Evolutionary conservation across 768 basidiomycete species (phyloP).

Genomic region (Lentinula detonsa): DNA sequence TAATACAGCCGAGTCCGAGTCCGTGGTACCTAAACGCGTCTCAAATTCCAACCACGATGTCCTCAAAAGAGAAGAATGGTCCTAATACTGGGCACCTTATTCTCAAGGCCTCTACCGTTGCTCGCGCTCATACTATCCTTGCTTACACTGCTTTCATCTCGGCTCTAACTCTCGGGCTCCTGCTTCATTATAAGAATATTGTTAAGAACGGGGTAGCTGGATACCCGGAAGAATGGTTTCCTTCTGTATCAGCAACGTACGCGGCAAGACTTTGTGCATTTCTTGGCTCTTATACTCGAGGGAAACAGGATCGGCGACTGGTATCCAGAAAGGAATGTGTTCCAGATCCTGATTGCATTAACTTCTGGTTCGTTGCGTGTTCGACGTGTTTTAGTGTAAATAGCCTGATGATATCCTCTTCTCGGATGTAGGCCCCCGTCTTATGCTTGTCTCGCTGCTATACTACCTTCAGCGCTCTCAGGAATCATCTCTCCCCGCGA

Average conservation of each 20-base stretch:
- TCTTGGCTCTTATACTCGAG: not conserved
- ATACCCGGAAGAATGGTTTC: slow-evolving; percentile 88
- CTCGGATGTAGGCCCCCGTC: slow-evolving; percentile 57
- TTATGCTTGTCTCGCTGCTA: slow-evolving; percentile 57
- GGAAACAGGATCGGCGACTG: slow-evolving; percentile 78
- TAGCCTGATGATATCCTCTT: not conserved
- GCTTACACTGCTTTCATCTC: slow-evolving; percentile 57
- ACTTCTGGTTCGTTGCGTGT: slow-evolving; percentile 50
- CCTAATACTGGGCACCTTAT: slow-evolving; percentile 9
- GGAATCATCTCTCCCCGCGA: slow-evolving; percentile 35
- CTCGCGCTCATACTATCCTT: slow-evolving; percentile 59
- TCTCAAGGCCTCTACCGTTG: slow-evolving; percentile 48
- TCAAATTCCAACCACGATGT: slow-evolving; percentile 1
- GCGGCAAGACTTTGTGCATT: slow-evolving; percentile 17
- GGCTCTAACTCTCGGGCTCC: slow-evolving; percentile 59
- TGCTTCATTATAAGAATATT: slow-evolving; percentile 76
- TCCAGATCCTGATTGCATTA: slow-evolving; percentile 83
- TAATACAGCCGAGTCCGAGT: not conserved
- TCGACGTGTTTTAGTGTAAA: not conserved
- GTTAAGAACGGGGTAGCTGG: slow-evolving; percentile 81
- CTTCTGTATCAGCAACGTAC: slow-evolving; percentile 82
- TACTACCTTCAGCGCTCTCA: slow-evolving; percentile 50
- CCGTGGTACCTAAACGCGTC: not conserved
- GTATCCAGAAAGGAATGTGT: slow-evolving; percentile 80
- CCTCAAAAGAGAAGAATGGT: slow-evolving; percentile 1